Conservation (phyloP, 345 rosid genomes). For the Eucalyptus pumila region DNA sequence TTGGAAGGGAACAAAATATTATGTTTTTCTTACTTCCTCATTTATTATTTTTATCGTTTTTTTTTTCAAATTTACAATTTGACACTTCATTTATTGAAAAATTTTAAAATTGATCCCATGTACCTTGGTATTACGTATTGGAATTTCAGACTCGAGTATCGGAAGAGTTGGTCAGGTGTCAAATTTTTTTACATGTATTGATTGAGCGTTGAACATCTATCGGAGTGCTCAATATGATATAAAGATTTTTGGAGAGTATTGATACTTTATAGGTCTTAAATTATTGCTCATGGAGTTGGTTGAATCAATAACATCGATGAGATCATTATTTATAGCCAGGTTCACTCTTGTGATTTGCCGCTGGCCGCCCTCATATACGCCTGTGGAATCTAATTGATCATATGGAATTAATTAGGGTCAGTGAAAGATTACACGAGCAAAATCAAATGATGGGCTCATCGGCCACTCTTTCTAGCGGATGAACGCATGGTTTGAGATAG, state of each 20-base stretch:
- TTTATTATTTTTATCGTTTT: no score
- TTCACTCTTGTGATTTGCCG: no score
- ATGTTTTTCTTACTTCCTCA: rapidly evolving
- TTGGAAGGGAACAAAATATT: rapidly evolving
- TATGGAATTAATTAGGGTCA: no score
- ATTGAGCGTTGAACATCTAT: rapidly evolving
- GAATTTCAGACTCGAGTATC: no score
- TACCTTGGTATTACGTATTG: rapidly evolving
- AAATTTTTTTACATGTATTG: rapidly evolving
- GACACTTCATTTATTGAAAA: no score
- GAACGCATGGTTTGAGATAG: not conserved
- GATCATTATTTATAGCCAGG: no score
- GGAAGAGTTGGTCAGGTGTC: rapidly evolving
- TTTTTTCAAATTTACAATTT: no score
- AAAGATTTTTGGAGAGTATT: rapidly evolving
- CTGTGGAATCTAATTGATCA: no score
- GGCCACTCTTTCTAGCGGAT: not conserved
- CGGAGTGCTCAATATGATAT: rapidly evolving
- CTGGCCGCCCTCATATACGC: rapidly evolving
- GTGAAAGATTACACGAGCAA: no score
- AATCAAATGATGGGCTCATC: not conserved
- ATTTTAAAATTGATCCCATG: rapidly evolving
- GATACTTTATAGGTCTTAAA: not conserved
- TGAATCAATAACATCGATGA: not conserved
- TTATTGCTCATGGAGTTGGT: no score